Conservation (phyloP, 345 rosid species). For the Citrus mangshanensis region DNA sequence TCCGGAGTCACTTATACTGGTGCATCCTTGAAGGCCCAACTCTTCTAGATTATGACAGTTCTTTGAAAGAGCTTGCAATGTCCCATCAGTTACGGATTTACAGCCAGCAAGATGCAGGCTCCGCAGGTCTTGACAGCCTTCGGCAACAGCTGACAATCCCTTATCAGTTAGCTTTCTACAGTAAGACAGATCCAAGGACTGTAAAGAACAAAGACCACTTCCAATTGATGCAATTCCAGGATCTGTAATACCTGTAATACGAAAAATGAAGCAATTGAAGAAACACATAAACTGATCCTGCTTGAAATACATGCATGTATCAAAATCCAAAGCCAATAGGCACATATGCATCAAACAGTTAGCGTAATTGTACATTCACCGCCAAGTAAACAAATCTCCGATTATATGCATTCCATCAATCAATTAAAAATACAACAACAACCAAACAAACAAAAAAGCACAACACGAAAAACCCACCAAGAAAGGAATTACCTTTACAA, state of each 20-base stretch:
- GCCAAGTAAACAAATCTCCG: background rate
- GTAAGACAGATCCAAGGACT: slow-evolving; percentile 76
- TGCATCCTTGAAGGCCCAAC: slow-evolving; percentile 79
- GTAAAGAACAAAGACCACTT: slow-evolving; percentile 58
- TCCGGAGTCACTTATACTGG: slow-evolving; percentile 62
- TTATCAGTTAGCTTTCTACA: slow-evolving; percentile 85
- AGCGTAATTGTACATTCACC: background rate
- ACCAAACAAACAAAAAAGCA: background rate
- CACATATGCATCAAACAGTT: background rate
- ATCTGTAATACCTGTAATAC: slow-evolving; percentile 72
- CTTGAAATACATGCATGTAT: background rate
- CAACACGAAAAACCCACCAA: background rate
- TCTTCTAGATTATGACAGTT: slow-evolving; percentile 59
- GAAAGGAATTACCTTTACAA: slow-evolving; percentile 57
- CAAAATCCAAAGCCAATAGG: background rate
- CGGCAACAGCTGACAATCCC: slow-evolving; percentile 74
- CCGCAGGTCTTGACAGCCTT: slow-evolving; percentile 66
- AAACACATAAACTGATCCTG: background rate
- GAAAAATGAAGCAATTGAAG: background rate
- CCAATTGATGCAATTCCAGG: slow-evolving; percentile 69
- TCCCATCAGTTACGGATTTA: slow-evolving; percentile 55
- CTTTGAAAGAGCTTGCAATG: slow-evolving; percentile 49
- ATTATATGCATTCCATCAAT: background rate
- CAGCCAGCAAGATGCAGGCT: slow-evolving; percentile 68
- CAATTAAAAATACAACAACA: background rate